Base-by-base conservation (phyloP, 257 asterid genomes). In the Agastache rugosa region DNA sequence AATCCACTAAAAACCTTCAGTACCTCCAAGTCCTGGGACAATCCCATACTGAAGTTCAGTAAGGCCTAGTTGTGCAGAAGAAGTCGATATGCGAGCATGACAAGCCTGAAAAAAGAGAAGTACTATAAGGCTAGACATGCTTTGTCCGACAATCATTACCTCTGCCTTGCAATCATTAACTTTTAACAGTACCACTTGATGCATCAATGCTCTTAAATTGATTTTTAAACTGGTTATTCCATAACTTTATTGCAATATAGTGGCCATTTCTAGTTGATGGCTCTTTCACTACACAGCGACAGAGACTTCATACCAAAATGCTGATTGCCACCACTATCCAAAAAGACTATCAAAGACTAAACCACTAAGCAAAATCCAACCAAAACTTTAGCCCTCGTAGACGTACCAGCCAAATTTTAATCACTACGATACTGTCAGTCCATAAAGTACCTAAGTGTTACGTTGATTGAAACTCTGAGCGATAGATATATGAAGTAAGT, bases 11-110 rank as follows among this genome's bases (percentile, higher is more conserved):
- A 71, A n/a, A 10, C 29, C 39, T 58, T 31, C 60, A 31, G 41
- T 78, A 88, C 88, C 91, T 73, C 91, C 93, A 79, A 78, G 64
- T 67, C 91, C 91, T 68, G 94, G 94, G 77, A 88, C 76, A 65
- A 85, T 45, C 59, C 91, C 90, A 72, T 81, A 83, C 74, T 85
- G 85, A 44, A 88, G 82, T 75, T 88, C 89, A 41, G 89, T 85
- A 67, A 85, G 83, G 44, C 90, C 90, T 45, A 86, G 73, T 77
- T 85, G 84, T 72, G 89, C 87, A 56, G 82, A 72, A 66, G 90
- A 58, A 55, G 89, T 83, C 34, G 90, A 78, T 78, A 87, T 77
- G 63, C 90, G 85, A 50, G 90, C 92, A 82, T 79, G 88, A 72
- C 86, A 86, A 1, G 90, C 94, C 89, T 85, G 86, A 66, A 75